Evolutionary conservation across 371 early-diverging fungal genomes (phyloP).

Genomic region (Rhizopus delemar): DNA sequence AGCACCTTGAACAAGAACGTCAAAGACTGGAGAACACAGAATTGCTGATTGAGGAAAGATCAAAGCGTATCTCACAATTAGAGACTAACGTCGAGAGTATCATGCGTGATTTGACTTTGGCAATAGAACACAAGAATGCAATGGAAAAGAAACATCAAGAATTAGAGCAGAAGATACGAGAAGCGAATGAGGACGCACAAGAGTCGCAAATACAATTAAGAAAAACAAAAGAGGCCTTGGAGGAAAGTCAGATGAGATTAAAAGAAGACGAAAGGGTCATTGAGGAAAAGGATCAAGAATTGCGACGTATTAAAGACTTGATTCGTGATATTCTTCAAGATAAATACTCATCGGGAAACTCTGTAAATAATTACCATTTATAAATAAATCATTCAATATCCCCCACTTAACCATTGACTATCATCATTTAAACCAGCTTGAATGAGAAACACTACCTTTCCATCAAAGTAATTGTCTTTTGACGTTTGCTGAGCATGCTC

Average conservation of each 20-base stretch:
- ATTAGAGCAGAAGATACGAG: neutral
- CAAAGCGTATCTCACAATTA: constrained; percentile 9
- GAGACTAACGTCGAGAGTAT: constrained; percentile 9
- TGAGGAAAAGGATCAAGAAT: neutral
- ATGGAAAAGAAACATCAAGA: constrained; percentile 1
- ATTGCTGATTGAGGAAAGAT: constrained; percentile 7
- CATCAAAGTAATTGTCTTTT: too few relatives aligned
- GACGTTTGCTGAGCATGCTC: too few relatives aligned
- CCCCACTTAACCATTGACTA: too few relatives aligned
- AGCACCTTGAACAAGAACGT: constrained; percentile 2
- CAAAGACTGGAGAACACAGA: neutral
- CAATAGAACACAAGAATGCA: constrained; percentile 3
- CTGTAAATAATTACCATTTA: neutral
- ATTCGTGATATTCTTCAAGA: constrained; percentile 4
- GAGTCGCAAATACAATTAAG: neutral
- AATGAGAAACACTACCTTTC: too few relatives aligned
- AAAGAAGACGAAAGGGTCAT: neutral
- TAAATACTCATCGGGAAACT: neutral
- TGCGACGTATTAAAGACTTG: constrained; percentile 1
- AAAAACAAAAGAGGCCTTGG: neutral
- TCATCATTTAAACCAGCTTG: too few relatives aligned
- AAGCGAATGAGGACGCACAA: neutral
- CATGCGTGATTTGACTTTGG: constrained; percentile 3
- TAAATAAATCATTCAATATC: too few relatives aligned
- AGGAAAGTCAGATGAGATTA: neutral